Evolutionary conservation across 371 early-diverging fungal genomes (phyloP).

Genomic region (Zancudomyces culisetae): DNA sequence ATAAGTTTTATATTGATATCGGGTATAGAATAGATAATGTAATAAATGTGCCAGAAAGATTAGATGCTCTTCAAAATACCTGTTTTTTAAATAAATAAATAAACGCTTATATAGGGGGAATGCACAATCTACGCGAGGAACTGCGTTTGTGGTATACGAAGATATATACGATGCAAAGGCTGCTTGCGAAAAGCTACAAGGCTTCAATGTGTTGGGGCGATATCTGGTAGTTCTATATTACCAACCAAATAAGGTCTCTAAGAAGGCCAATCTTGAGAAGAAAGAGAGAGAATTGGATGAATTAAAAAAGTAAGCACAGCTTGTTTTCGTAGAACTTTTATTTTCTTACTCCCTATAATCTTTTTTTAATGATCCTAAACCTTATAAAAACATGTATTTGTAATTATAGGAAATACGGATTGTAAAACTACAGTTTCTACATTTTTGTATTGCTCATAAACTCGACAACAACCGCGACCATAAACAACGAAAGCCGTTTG

Average conservation of each 20-base stretch:
- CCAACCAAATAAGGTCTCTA: conserved; percentile 59
- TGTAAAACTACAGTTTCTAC: no score
- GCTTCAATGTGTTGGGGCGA: conserved; percentile 87
- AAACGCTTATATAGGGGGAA: conserved; percentile 37
- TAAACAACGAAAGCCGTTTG: no score
- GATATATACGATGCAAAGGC: conserved; percentile 94
- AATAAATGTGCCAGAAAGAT: background rate
- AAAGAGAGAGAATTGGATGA: conserved; percentile 71
- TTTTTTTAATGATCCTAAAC: no score
- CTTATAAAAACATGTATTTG: no score
- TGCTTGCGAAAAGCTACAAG: conserved; percentile 85
- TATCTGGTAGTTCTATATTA: conserved; percentile 88
- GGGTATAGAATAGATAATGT: no score
- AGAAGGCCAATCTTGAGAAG: conserved; percentile 61
- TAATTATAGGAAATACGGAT: no score
- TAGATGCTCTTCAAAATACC: background rate
- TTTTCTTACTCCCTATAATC: no score
- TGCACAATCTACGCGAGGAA: conserved; percentile 71
- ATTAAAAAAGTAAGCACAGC: conserved; percentile 17
- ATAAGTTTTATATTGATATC: no score
- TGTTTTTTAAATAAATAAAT: background rate
- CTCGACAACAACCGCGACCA: no score
- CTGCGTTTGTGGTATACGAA: conserved; percentile 90
- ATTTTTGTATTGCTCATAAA: no score
- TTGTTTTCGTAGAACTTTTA: no score